Evolutionary conservation across 306 rosid genomes (phyloP).

Genomic region (Astragalus glycyphyllos): DNA sequence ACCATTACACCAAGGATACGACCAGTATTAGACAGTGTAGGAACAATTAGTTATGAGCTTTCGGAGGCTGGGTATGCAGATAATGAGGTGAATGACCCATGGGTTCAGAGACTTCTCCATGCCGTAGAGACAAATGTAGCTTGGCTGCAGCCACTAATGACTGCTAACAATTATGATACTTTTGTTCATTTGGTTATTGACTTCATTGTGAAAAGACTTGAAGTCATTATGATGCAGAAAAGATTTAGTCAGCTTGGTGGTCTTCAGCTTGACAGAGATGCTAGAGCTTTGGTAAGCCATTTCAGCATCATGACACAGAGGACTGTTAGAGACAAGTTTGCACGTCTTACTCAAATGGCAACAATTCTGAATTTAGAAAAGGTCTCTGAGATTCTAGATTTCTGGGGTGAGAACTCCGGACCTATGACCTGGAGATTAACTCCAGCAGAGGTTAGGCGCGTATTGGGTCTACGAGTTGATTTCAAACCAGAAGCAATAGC

Average conservation of each 20-base stretch:
- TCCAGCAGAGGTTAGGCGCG: conserved; percentile 96
- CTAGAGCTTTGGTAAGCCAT: conserved; percentile 92
- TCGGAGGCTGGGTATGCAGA: conserved; percentile 93
- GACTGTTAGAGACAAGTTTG: conserved; percentile 94
- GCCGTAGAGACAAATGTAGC: conserved; percentile 84
- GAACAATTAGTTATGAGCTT: conserved; percentile 84
- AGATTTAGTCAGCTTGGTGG: conserved; percentile 96
- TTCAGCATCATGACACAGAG: conserved; percentile 92
- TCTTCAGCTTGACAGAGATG: conserved; percentile 95
- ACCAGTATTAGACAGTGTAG: conserved; percentile 82
- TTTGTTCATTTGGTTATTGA: conserved; percentile 86
- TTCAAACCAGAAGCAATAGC: conserved; percentile 93
- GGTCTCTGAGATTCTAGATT: conserved; percentile 95
- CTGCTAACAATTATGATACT: conserved; percentile 79
- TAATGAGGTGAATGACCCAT: conserved; percentile 95
- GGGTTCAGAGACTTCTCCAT: conserved; percentile 98
- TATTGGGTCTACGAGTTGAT: conserved; percentile 89
- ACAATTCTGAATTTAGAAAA: conserved; percentile 92
- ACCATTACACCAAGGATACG: conserved; percentile 82
- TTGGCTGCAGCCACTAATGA: conserved; percentile 93
- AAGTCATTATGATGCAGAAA: conserved; percentile 98
- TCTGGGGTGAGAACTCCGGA: conserved; percentile 99
- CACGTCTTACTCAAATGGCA: conserved; percentile 96
- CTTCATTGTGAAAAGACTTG: conserved; percentile 88
- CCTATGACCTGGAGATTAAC: conserved; percentile 99